Evolutionary conservation across 345 rosid species (phyloP).

Genomic region (Linum lewisii): DNA sequence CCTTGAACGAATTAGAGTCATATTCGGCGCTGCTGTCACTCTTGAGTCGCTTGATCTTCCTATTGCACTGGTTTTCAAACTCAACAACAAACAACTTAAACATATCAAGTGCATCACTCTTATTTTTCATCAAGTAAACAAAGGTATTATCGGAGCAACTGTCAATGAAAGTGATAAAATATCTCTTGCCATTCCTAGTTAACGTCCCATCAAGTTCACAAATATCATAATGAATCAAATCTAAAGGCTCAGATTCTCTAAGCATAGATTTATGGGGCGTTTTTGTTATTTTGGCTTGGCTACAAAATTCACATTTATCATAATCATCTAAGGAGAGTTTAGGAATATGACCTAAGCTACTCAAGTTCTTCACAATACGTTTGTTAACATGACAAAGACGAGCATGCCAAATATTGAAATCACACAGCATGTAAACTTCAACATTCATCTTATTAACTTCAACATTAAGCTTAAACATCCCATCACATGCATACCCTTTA

Average conservation of each 20-base stretch:
- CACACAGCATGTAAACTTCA: too few species aligned
- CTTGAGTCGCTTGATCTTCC: not conserved
- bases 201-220: conserved; percentile 3
- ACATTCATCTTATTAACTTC: too few species aligned
- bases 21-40: conserved; percentile 1
- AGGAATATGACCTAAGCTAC: too few species aligned
- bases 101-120: not conserved
- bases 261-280: not conserved
- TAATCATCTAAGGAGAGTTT: not conserved
- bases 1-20: not conserved
- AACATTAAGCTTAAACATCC: too few species aligned
- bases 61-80: not conserved
- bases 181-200: conserved; percentile 3
- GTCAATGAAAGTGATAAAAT: conserved; percentile 3
- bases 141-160: not conserved
- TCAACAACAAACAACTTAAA: not conserved
- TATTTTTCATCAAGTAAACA: conserved; percentile 1
- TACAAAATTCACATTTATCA: not conserved
- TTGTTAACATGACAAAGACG: too few species aligned
- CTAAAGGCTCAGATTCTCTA: not conserved
- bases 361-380: too few species aligned
- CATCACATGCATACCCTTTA: too few species aligned
- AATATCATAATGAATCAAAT: conserved; percentile 3
- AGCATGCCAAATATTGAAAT: too few species aligned
- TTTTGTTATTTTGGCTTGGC: not conserved